These are phyloP conservation scores for Pseudogymnoascus pannorum DNA, from an alignment of 2,329 filamentous ascomycete genomes.

Conservation along the genomic window DNA sequence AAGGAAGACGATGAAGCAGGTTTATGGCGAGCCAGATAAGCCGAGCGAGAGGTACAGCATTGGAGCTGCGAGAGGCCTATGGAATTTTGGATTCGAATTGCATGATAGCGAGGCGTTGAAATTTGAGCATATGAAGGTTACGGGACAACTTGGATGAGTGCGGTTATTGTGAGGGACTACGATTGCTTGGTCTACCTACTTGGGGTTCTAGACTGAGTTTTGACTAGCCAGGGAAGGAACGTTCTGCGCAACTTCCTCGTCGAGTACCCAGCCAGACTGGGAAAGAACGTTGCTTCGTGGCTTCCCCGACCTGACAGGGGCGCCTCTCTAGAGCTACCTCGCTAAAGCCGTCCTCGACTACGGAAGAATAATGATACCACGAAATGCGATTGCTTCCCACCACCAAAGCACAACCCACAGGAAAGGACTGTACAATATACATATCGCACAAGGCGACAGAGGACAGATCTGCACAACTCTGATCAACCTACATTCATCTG, in stretches of 20 bases:
- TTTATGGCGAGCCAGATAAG: slow-evolving; percentile 9
- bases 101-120: slow-evolving; percentile 1
- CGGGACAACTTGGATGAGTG: background rate
- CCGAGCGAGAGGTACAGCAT: background rate
- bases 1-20: slow-evolving; percentile 17
- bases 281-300: background rate
- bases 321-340: background rate
- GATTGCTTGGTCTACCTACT: background rate
- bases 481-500: background rate
- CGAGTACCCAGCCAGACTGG: background rate
- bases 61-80: slow-evolving; percentile 10
- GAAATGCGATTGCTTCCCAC: background rate
- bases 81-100: slow-evolving; percentile 18
- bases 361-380: background rate
- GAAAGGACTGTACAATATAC: background rate
- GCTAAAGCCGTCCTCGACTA: background rate
- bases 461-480: background rate
- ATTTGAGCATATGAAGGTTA: slow-evolving; percentile 5
- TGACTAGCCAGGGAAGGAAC: background rate
- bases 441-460: background rate
- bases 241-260: background rate
- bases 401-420: background rate
- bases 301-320: background rate
- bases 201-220: background rate
- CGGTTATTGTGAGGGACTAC: background rate